Evolutionary conservation across 2,329 filamentous ascomycete genomes (phyloP), one percentile per base, ranked within the genome.

Genomic region (Aspergillus fischeri): DNA sequence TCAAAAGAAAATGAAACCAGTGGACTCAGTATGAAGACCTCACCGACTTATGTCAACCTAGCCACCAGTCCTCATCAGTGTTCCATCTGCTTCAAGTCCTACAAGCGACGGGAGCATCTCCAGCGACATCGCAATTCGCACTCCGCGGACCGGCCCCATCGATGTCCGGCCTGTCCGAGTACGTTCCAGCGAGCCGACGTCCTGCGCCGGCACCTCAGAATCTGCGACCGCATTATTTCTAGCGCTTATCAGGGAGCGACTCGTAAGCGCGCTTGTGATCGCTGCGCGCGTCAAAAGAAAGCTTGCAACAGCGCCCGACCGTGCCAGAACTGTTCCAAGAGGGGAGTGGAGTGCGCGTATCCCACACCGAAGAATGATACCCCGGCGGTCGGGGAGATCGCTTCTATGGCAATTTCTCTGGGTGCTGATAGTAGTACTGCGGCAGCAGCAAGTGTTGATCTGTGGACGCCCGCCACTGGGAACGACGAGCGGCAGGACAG

Each of bases 51-150:
- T 44, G 41, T 21, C 20, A 44, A 10, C 3, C 17, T 44, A 20
- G 41, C 41, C 20, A 24, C 7, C 10, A 44, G 8, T 44, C 41
- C 50, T 8, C 29, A 71, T 54, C 66, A 67, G 50, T 75, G 72
- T 54, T 60, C 65, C 4, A 55, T 69, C 32, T 75, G 73, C 52
- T 64, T 54, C 48, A 75, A 71, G 55, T 64, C 63, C 6, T 75
- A 75, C 65, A 75, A 74, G 60, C 64, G 73, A 24, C 67, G 70
- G 6, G 73, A 75, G 54, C 73, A 75, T 57, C 60, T 75, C 3
- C 66, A 70, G 47, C 72, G 74, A 27, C 74, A 75, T 54, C 65
- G 62, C 35, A 61, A 59, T 42, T 67, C 73, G 7, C 73, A 75
- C 58, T 69, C 65, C 3, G 58, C 64, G 2, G 67, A 70, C 29